Evolutionary conservation across 495 filamentous ascomycete species (phyloP).

Genomic region (Neurospora hispaniola): DNA sequence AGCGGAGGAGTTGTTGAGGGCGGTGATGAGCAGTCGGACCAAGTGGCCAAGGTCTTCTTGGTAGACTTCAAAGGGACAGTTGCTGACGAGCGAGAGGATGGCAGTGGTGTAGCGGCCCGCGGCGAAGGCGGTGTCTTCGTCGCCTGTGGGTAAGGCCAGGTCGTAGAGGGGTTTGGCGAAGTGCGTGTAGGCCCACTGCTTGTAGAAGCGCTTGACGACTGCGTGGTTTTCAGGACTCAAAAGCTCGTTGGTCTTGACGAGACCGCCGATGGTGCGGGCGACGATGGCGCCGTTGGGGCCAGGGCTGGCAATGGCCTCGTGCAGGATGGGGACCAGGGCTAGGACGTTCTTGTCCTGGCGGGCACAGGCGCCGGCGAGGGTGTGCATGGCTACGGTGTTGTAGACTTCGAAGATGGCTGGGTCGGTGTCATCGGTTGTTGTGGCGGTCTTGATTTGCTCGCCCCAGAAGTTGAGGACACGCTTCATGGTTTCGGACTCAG

Average conservation of each 20-base stretch:
- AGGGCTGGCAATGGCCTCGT: slow-evolving; percentile 9
- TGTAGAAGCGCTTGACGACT: slow-evolving; percentile 21
- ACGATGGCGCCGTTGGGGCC: slow-evolving; percentile 15
- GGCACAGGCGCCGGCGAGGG: slow-evolving; percentile 19
- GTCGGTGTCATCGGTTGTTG: slow-evolving; percentile 3
- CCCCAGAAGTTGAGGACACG: slow-evolving; percentile 14
- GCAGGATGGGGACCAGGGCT: slow-evolving; percentile 10
- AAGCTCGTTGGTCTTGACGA: slow-evolving; percentile 15
- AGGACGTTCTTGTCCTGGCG: slow-evolving; percentile 19
- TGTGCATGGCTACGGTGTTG: slow-evolving; percentile 16
- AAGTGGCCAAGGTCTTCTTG: slow-evolving; percentile 27
- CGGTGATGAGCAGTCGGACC: slow-evolving; percentile 28
- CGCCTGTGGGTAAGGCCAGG: slow-evolving; percentile 12
- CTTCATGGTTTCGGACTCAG: slow-evolving; percentile 15
- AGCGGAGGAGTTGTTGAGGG: slow-evolving; percentile 9
- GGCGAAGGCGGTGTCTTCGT: neutral
- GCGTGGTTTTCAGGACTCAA: slow-evolving; percentile 22
- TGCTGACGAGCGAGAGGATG: slow-evolving; percentile 27
- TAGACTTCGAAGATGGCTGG: slow-evolving; percentile 9
- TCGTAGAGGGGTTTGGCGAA: slow-evolving; percentile 20
- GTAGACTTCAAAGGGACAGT: slow-evolving; percentile 32
- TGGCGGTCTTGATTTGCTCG: slow-evolving; percentile 9
- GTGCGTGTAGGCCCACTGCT: slow-evolving; percentile 24
- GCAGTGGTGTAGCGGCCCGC: slow-evolving; percentile 19
- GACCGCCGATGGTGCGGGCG: slow-evolving; percentile 18